Conservation (phyloP, 2,329 filamentous ascomycete genomes). For the Capronia epimyces region DNA sequence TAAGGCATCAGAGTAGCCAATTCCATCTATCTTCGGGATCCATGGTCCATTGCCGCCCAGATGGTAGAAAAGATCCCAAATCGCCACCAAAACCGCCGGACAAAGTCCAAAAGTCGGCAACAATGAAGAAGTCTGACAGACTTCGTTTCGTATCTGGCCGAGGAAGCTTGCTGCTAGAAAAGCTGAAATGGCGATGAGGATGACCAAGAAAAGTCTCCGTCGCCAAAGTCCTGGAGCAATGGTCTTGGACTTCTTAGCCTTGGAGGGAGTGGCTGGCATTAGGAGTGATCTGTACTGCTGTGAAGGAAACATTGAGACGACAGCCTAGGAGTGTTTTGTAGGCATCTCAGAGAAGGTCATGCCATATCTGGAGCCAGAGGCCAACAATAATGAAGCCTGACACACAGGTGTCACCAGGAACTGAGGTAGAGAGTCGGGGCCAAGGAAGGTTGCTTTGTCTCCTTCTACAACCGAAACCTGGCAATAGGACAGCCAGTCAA, state of each 20-base stretch:
- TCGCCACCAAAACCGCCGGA: slow-evolving; percentile 2
- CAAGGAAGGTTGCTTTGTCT: no score
- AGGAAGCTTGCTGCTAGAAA: slow-evolving; percentile 6
- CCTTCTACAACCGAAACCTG: no score
- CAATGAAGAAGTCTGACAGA: slow-evolving; percentile 7
- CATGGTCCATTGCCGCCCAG: slow-evolving; percentile 53
- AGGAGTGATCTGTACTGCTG: not conserved
- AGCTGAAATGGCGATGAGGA: slow-evolving; percentile 6
- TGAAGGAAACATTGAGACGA: not conserved
- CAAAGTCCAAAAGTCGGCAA: slow-evolving; percentile 7
- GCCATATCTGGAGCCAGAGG: not conserved
- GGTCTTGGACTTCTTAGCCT: not conserved
- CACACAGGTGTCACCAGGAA: no score
- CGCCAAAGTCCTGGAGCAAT: not conserved
- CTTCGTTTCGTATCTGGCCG: not conserved
- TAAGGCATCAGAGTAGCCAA: slow-evolving; percentile 39
- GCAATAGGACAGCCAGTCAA: no score
- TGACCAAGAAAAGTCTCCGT: slow-evolving; percentile 2
- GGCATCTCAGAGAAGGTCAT: not conserved
- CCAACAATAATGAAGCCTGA: not conserved
- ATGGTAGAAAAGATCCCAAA: slow-evolving; percentile 50
- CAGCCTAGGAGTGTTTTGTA: not conserved
- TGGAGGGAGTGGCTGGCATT: not conserved
- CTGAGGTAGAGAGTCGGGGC: no score
- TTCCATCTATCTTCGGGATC: slow-evolving; percentile 46